Evolutionary conservation across 306 rosid species (phyloP).

Genomic region (Vachellia pachyceras): DNA sequence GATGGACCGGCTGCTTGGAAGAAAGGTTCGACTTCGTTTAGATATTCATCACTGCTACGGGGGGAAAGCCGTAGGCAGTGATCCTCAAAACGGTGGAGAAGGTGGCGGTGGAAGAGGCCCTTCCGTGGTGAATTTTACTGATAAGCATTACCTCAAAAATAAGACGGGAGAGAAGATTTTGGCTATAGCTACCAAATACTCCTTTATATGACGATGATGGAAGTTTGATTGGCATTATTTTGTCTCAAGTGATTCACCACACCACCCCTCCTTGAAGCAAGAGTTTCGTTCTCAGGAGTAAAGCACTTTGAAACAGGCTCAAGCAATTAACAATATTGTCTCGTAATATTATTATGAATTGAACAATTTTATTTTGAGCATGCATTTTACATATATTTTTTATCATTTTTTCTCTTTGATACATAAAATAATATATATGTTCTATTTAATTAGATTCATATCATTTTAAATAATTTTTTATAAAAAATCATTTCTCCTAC

Average conservation of each 20-base stretch:
- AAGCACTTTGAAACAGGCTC: constrained; percentile 52
- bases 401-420: too few relatives aligned
- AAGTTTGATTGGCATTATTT: constrained; percentile 70
- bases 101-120: constrained; percentile 49
- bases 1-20: constrained; percentile 52
- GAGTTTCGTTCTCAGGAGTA: constrained; percentile 42
- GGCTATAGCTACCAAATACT: constrained; percentile 61
- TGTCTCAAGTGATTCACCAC: constrained; percentile 71
- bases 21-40: constrained; percentile 65
- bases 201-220: constrained; percentile 90
- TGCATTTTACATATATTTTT: too few relatives aligned
- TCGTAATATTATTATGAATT: too few relatives aligned
- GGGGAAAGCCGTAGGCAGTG: constrained; percentile 76
- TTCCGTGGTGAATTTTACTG: constrained; percentile 71
- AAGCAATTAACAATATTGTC: too few relatives aligned
- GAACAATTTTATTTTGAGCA: too few relatives aligned
- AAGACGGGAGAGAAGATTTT: constrained; percentile 72
- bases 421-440: too few relatives aligned
- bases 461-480: too few relatives aligned
- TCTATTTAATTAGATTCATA: too few relatives aligned
- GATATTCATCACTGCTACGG: constrained; percentile 87
- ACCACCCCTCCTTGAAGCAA: constrained; percentile 72
- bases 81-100: constrained; percentile 46
- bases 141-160: constrained; percentile 74
- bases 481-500: too few relatives aligned